A percentile compares a stretch with the other conserved stretches of the same genome.
phyloP scores from a whole-genome alignment of 495 filamentous ascomycete species.

The Trichoderma erinaceum region DNA sequence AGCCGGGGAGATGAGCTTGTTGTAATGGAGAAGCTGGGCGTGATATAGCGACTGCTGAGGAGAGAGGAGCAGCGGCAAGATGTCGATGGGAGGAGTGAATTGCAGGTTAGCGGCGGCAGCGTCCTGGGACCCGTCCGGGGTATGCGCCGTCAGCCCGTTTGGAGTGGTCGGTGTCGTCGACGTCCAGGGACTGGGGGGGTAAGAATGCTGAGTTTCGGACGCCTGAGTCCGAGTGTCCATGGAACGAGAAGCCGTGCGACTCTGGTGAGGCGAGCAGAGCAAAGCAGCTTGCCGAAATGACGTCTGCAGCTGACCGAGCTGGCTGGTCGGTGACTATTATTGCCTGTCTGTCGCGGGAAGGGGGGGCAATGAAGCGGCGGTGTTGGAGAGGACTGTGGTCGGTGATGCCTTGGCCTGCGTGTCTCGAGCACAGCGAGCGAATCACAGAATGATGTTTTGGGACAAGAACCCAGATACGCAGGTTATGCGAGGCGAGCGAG shows the following conservation, averaged over 20 bases:
- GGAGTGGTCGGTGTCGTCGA: conserved; percentile 22
- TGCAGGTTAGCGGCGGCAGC: conserved; percentile 18
- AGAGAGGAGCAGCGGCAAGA: conserved; percentile 39
- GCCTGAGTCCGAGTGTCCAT: conserved; percentile 46
- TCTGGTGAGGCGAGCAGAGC: conserved; percentile 27
- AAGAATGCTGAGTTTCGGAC: conserved; percentile 47
- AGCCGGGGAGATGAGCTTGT: conserved; percentile 46
- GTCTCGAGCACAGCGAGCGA: background rate
- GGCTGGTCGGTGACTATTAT: conserved; percentile 4
- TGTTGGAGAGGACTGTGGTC: background rate
- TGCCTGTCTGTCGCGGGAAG: background rate
- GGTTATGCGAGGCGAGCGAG: conserved; percentile 4
- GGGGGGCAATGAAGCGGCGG: background rate
- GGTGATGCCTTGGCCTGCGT: background rate
- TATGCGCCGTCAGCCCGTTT: conserved; percentile 22
- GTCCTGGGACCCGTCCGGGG: conserved; percentile 6
- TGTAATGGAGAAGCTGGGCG: conserved; percentile 49
- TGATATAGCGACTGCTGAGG: conserved; percentile 47
- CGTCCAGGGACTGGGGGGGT: conserved; percentile 26
- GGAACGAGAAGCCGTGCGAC: conserved; percentile 14
- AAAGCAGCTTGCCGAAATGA: conserved; percentile 20
- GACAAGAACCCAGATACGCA: background rate
- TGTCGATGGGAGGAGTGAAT: conserved; percentile 37
- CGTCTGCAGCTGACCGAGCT: conserved; percentile 16
- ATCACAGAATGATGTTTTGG: too few relatives aligned